Conservation (phyloP, 1,139 yeast genomes). For the Diutina neorugosa region DNA sequence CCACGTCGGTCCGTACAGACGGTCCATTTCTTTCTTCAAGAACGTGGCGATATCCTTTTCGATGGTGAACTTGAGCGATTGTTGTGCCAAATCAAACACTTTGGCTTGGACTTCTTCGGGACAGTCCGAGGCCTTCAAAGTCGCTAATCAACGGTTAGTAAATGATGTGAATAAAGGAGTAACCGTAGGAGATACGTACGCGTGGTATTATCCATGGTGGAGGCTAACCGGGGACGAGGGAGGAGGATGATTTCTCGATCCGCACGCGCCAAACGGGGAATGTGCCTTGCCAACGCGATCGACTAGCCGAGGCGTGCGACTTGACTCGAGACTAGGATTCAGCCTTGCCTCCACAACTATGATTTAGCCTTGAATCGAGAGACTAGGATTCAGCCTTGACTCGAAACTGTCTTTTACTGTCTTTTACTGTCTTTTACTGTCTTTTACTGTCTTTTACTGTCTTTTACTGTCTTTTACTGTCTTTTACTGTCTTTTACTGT, state of each 20-base stretch:
- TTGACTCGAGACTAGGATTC: too few species aligned
- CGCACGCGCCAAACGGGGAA: background rate
- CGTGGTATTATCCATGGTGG: background rate
- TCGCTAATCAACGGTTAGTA: background rate
- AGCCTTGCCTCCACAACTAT: too few species aligned
- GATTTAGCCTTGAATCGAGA: too few species aligned
- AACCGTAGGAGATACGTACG: background rate
- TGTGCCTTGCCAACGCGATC: too few species aligned
- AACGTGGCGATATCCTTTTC: constrained; percentile 74
- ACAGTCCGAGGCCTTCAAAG: constrained; percentile 36
- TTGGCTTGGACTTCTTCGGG: constrained; percentile 48
- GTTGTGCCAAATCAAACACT: constrained; percentile 45
- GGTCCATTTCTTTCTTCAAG: constrained; percentile 60
- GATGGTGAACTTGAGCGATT: constrained; percentile 32
- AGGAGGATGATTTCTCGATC: background rate
- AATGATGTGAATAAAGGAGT: too few species aligned
- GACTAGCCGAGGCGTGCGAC: too few species aligned
- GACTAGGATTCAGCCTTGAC: too few species aligned
- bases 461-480: too few species aligned
- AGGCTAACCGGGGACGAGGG: background rate
- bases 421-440: too few species aligned
- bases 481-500: too few species aligned
- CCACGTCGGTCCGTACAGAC: constrained; percentile 74
- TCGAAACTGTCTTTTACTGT: too few species aligned
- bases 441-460: too few species aligned